Evolutionary conservation across 768 basidiomycete species (phyloP).

Genomic region (Suillus bovinus): DNA sequence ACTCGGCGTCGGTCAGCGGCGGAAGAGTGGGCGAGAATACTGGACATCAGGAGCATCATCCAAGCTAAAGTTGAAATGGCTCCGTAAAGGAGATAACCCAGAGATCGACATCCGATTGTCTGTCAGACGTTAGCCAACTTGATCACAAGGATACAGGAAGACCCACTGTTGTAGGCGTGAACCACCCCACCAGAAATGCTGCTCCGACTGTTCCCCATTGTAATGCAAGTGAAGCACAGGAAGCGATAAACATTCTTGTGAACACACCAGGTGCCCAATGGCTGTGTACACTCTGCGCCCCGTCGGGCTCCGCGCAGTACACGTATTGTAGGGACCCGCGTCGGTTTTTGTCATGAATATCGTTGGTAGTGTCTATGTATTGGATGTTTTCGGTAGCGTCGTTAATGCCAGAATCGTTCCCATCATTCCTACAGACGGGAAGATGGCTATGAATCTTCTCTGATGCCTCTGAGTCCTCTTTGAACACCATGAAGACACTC

Average conservation of each 20-base stretch:
- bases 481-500: background rate
- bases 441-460: background rate
- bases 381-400: background rate
- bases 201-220: slow-evolving; percentile 30
- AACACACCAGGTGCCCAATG: slow-evolving; percentile 21
- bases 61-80: slow-evolving; percentile 21
- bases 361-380: background rate
- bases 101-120: slow-evolving; percentile 23
- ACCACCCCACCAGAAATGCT: slow-evolving; percentile 22
- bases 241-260: slow-evolving; percentile 21
- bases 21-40: slow-evolving; percentile 7
- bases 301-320: slow-evolving; percentile 11
- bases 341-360: slow-evolving; percentile 7
- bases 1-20: background rate
- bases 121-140: background rate
- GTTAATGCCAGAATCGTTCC: background rate
- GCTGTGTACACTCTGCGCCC: background rate
- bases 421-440: background rate
- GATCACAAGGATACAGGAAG: background rate
- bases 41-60: slow-evolving; percentile 20
- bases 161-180: slow-evolving; percentile 24
- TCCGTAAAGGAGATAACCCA: slow-evolving; percentile 23
- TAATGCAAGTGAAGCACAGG: slow-evolving; percentile 19
- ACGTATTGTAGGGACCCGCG: slow-evolving; percentile 1
- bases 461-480: background rate